These are phyloP conservation scores for Schoenoplectus tabernaemontani DNA, from an alignment of 202 grass and related monocot species.

Conservation along the genomic window DNA sequence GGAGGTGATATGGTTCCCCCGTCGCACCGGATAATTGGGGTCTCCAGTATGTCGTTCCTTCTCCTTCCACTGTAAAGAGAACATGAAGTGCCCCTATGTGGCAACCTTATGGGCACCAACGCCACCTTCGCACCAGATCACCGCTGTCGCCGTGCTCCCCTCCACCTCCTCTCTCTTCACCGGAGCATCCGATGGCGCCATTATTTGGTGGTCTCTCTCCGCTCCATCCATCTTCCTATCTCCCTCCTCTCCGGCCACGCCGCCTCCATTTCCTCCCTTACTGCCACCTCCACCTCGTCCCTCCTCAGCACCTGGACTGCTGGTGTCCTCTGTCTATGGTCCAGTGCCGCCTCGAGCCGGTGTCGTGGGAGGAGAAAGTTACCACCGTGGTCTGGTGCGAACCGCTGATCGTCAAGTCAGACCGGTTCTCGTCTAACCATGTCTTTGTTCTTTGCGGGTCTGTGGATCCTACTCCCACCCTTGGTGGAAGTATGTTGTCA, in stretches of 20 bases:
- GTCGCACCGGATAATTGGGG: too few species aligned
- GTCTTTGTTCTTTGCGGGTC: conserved; percentile 57
- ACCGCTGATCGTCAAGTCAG: conserved; percentile 39
- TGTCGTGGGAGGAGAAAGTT: conserved; percentile 70
- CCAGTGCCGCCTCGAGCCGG: conserved; percentile 33
- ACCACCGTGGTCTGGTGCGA: conserved; percentile 61
- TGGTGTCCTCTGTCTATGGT: conserved; percentile 70
- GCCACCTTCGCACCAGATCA: conserved; percentile 71
- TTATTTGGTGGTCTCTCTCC: conserved; percentile 65
- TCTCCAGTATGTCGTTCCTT: too few species aligned
- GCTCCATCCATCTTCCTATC: conserved; percentile 28
- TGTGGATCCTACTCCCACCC: conserved; percentile 10
- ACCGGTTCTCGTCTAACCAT: conserved; percentile 27
- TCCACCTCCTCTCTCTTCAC: conserved; percentile 50
- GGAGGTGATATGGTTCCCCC: too few species aligned
- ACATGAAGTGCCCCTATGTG: conserved; percentile 87
- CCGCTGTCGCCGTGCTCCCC: conserved; percentile 30
- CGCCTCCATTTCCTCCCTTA: conserved; percentile 36
- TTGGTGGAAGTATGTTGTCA: conserved; percentile 36
- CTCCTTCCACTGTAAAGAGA: background rate
- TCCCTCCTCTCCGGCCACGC: conserved; percentile 70
- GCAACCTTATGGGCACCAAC: conserved; percentile 70
- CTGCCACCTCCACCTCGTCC: conserved; percentile 7
- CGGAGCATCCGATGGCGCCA: conserved; percentile 65
- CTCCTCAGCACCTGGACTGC: conserved; percentile 56